Base-by-base conservation (phyloP, 495 filamentous ascomycete genomes). In the Terfezia claveryi region DNA sequence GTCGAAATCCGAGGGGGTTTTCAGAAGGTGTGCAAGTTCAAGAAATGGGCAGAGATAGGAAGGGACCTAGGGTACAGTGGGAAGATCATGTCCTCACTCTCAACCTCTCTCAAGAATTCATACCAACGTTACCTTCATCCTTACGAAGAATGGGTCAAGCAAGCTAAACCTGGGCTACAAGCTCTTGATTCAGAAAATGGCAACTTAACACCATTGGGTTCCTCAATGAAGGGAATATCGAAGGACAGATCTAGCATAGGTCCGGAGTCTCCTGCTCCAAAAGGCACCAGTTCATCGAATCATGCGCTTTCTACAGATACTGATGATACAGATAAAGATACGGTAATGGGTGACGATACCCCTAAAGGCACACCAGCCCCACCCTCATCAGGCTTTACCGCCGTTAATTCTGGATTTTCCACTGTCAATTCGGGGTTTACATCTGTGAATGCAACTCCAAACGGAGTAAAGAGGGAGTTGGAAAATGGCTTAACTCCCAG, bases 1-100 rank as follows among this genome's bases (percentile, higher is more conserved):
- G 91, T 99, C 12, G 91, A 96, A 66, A 77, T 80, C 41, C 78
- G 88, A 49, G 91, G 91, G 36, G 91, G 91, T 0, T 99, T 99
- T 61, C 87, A 94, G 41, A 80, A 80, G 58, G 91, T 99, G 38
- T 96, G 92, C 73, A 95, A 93, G 69, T 74, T 80, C 52, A 99
- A 99, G 68, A 96, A 94, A 72, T 99, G 91, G 91, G 91, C 91
- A 0, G 91, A 99, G 67, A 95, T 99, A 58, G 91, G 91, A 37
- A 82, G 91, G 64, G 89, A 95, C 67, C 71, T 99, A 17, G 91
- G 91, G 54, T 99, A 99, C 69, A 95, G 91, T 64, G 91, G 91
- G 64, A 99, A 99, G 70, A 99, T 99, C 60, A 99, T 99, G 91
- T 96, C 92, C 0, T 96, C 92, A n/a, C 69, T 99, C 46, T 99